Evolutionary conservation across 108 stramenopile species (phyloP), one percentile per base, ranked within the genome.

Genomic region (Skeletonema costatum): DNA sequence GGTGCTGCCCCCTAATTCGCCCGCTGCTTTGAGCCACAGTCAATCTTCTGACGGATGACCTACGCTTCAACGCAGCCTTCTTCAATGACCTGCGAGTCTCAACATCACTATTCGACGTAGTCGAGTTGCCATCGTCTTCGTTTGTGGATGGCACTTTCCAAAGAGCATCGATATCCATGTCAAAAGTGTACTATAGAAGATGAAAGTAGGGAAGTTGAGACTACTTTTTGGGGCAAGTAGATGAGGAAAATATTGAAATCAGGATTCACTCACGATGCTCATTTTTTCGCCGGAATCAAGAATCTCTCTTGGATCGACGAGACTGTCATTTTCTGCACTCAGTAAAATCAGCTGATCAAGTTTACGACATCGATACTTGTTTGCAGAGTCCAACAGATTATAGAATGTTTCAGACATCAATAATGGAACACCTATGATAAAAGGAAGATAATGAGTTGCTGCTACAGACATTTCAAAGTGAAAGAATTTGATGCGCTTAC

Each of bases 381-480:
- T 89, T n/a, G 80, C 77, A 14, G 82, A 62, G 17, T 86, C 81
- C 19, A 98, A 77, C 41, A 95, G 87, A 17, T 77, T 70, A 71
- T 89, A 89, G 64, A 99, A 97, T 16, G 70, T 77, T 69, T 94
- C 94, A 0, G 95, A 96, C 90, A 99, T 92, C 11, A 98, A 79
- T 64, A 99, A 72, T 30, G 88, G 80, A 2, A 94, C 74, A 0
- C 39, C 39, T 41, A 10, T 12, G 39, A 41, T 41, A 1, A 41
- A 41, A 41, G 39, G 12, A 39, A 41, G 39, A 41, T 12, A 11
- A 41, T 41, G 39, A 41, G 39, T 41, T 41, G 39, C 39, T 41
- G 39, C 12, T 12, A 41, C 39, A 12, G 10, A 11, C 39, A 12
- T 41, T 41, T 9, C 39, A 10, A 39, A 41, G 39, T 41, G 11